Evolutionary conservation across 106 monocot genomes (phyloP).

Genomic region (Phalaenopsis equestris): DNA sequence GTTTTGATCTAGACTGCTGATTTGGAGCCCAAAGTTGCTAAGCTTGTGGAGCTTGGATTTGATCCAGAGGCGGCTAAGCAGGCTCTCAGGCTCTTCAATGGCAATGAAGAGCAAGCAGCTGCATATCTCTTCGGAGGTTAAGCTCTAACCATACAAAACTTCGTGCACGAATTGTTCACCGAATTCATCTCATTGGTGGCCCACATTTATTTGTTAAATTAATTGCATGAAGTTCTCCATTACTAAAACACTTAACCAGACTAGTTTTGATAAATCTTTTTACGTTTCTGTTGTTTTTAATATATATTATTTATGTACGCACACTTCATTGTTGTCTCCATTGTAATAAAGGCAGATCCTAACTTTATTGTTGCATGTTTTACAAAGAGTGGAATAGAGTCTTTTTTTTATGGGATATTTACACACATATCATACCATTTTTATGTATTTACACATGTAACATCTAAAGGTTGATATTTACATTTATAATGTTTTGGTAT

Average conservation of each 20-base stretch:
- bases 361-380: neutral
- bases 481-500: too few species aligned
- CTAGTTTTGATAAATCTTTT: too few species aligned
- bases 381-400: neutral
- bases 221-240: neutral
- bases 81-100: slow-evolving; percentile 75
- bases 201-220: neutral
- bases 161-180: neutral
- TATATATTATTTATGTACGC: neutral
- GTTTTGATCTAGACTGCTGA: slow-evolving; percentile 32
- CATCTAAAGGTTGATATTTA: too few species aligned
- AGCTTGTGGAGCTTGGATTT: slow-evolving; percentile 89
- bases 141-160: neutral
- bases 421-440: too few species aligned
- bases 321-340: neutral
- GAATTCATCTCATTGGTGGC: neutral
- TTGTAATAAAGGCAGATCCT: neutral
- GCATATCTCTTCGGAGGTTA: slow-evolving; percentile 77
- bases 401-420: neutral
- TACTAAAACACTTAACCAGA: neutral
- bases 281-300: neutral
- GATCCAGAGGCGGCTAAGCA: slow-evolving; percentile 48
- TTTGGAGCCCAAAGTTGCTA: slow-evolving; percentile 66
- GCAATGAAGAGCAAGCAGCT: slow-evolving; percentile 94
- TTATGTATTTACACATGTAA: too few species aligned